Evolutionary conservation across 2,329 filamentous ascomycete genomes (phyloP).

Genomic region (Scedosporium apiospermum): DNA sequence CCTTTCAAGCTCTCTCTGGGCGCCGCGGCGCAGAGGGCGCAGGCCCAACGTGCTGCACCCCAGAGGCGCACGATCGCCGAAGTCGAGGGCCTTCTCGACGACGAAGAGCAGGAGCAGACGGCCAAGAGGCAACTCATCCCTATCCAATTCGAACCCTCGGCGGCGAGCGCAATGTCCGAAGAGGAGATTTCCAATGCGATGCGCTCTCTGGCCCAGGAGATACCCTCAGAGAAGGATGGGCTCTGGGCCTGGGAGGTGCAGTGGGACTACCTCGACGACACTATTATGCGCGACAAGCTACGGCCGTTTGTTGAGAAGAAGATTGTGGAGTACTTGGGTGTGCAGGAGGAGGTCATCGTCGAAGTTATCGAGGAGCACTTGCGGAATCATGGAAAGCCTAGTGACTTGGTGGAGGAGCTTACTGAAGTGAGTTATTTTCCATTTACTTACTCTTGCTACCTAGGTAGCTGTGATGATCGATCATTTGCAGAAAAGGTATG

Average conservation of each 20-base stretch:
- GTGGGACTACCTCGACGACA: slow-evolving; percentile 83
- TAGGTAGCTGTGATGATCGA: too few relatives aligned
- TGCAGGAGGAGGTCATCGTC: slow-evolving; percentile 92
- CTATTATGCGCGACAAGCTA: slow-evolving; percentile 73
- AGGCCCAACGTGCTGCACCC: slow-evolving; percentile 44
- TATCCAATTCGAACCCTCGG: slow-evolving; percentile 68
- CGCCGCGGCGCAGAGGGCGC: slow-evolving; percentile 68
- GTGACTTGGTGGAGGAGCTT: slow-evolving; percentile 73
- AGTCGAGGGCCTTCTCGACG: slow-evolving; percentile 87
- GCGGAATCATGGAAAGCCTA: slow-evolving; percentile 62
- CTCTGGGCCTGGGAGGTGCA: slow-evolving; percentile 90
- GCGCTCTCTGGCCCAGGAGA: slow-evolving; percentile 75
- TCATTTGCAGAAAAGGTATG: not conserved
- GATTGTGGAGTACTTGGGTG: slow-evolving; percentile 90
- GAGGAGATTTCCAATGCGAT: slow-evolving; percentile 81
- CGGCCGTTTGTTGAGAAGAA: slow-evolving; percentile 96
- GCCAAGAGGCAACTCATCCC: slow-evolving; percentile 69
- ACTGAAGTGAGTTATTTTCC: slow-evolving; percentile 57
- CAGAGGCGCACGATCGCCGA: slow-evolving; percentile 78
- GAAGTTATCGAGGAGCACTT: slow-evolving; percentile 87
- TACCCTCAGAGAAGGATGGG: slow-evolving; percentile 75
- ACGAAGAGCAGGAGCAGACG: slow-evolving; percentile 73
- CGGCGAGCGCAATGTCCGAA: slow-evolving; percentile 62
- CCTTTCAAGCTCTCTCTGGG: slow-evolving; percentile 91
- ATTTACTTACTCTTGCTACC: not conserved